These are phyloP conservation scores for Talaromyces sp. DNA, from an alignment of 2,329 filamentous ascomycete species.

Conservation along the genomic window DNA sequence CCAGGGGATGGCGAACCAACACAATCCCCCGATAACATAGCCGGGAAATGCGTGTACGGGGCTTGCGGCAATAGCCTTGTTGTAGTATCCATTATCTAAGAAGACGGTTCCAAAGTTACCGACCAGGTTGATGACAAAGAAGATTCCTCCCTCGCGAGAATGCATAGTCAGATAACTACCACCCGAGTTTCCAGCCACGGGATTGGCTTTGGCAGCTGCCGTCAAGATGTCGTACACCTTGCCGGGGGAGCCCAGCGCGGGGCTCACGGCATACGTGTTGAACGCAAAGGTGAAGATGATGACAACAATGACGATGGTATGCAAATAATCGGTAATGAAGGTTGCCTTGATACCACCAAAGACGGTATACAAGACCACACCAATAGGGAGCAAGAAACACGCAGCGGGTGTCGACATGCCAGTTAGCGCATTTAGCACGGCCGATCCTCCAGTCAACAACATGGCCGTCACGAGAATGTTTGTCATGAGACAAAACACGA, in stretches of 20 bases:
- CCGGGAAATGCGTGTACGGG: constrained; percentile 83
- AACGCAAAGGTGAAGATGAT: constrained; percentile 85
- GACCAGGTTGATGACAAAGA: constrained; percentile 87
- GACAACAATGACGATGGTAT: constrained; percentile 70
- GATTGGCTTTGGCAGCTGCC: constrained; percentile 64
- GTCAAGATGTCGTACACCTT: constrained; percentile 76
- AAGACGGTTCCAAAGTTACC: constrained; percentile 84
- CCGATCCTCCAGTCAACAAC: constrained; percentile 79
- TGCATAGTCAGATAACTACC: constrained; percentile 87
- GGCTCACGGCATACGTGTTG: constrained; percentile 72
- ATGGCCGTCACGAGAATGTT: constrained; percentile 86
- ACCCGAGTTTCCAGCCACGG: constrained; percentile 72
- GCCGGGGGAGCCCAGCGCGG: constrained; percentile 67
- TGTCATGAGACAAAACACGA: constrained; percentile 76
- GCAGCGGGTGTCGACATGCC: constrained; percentile 75
- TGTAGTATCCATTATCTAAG: constrained; percentile 82
- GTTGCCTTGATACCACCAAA: constrained; percentile 79
- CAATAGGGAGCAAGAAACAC: constrained; percentile 76
- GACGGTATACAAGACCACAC: constrained; percentile 75
- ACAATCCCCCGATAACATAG: constrained; percentile 80
- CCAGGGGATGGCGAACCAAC: constrained; percentile 93
- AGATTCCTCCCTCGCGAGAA: constrained; percentile 75
- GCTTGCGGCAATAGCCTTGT: constrained; percentile 86
- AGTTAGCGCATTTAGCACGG: constrained; percentile 67
- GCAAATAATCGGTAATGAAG: constrained; percentile 80